These are phyloP conservation scores for Fusarium avenaceum DNA, from an alignment of 2,329 filamentous ascomycete species.

Conservation along the genomic window DNA sequence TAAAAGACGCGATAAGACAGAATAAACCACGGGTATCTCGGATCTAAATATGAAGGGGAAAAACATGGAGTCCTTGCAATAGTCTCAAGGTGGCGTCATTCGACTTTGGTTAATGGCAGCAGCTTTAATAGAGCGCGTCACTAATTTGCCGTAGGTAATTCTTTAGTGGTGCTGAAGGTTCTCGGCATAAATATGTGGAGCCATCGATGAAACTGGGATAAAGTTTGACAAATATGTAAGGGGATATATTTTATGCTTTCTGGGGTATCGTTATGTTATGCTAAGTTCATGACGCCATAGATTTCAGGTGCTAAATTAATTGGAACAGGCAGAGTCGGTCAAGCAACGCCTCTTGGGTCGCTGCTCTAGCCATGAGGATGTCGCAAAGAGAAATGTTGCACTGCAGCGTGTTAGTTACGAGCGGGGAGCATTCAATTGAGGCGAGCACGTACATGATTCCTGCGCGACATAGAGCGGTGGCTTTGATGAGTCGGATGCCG, in stretches of 20 bases:
- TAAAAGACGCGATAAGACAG: neutral
- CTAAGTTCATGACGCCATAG: slow-evolving; percentile 35
- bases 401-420: slow-evolving; percentile 10
- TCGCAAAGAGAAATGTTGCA: slow-evolving; percentile 35
- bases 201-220: neutral
- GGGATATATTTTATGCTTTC: slow-evolving; percentile 8
- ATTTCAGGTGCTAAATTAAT: neutral
- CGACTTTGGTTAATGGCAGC: neutral
- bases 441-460: slow-evolving; percentile 28
- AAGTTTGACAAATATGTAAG: neutral
- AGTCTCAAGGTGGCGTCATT: slow-evolving; percentile 3
- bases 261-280: slow-evolving; percentile 29
- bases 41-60: neutral
- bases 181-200: neutral
- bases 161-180: neutral
- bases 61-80: neutral
- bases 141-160: neutral
- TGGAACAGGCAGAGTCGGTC: neutral
- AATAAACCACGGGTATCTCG: neutral
- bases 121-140: neutral
- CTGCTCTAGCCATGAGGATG: slow-evolving; percentile 34
- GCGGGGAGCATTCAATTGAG: neutral
- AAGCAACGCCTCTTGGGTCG: neutral
- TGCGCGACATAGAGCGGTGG: slow-evolving; percentile 35
- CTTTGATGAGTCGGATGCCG: slow-evolving; percentile 36